Evolutionary conservation across 176 grass and related monocot species (phyloP).

Genomic region (Dendrocalamus sinicus): DNA sequence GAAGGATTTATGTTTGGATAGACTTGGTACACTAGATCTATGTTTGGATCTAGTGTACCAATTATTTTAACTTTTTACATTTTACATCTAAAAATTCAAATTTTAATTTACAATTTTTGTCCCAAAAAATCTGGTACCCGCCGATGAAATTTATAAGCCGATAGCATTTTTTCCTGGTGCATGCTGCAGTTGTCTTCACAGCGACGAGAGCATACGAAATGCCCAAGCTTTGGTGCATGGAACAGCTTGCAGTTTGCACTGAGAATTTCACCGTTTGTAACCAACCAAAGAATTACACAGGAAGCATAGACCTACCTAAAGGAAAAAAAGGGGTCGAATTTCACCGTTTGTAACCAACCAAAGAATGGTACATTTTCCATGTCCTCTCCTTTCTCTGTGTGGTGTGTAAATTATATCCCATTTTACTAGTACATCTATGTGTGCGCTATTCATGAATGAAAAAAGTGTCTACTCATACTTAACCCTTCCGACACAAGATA

Average conservation of each 20-base stretch:
- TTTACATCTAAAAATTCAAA: too few species aligned
- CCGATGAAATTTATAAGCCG: too few species aligned
- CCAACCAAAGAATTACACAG: too few species aligned
- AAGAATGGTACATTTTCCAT: neutral
- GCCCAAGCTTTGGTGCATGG: neutral
- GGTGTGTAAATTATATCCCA: neutral
- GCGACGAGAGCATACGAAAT: constrained; percentile 18
- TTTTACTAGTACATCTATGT: neutral
- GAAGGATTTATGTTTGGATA: too few species aligned
- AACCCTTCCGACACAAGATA: constrained; percentile 29
- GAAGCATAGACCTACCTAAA: neutral
- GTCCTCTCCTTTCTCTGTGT: neutral
- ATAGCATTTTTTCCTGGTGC: neutral
- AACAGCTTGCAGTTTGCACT: constrained; percentile 13
- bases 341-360: constrained; percentile 9
- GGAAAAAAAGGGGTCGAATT: neutral
- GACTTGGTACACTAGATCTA: too few species aligned
- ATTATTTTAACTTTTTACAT: too few species aligned
- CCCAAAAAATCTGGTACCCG: too few species aligned
- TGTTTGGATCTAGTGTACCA: too few species aligned
- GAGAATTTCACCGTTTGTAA: too few species aligned
- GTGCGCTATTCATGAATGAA: neutral
- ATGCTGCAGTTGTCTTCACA: constrained; percentile 31
- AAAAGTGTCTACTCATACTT: constrained; percentile 12
- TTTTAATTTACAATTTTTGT: too few species aligned